Base-by-base conservation (phyloP, 1,139 yeast genomes). In the Magnusiomyces fungicola region DNA sequence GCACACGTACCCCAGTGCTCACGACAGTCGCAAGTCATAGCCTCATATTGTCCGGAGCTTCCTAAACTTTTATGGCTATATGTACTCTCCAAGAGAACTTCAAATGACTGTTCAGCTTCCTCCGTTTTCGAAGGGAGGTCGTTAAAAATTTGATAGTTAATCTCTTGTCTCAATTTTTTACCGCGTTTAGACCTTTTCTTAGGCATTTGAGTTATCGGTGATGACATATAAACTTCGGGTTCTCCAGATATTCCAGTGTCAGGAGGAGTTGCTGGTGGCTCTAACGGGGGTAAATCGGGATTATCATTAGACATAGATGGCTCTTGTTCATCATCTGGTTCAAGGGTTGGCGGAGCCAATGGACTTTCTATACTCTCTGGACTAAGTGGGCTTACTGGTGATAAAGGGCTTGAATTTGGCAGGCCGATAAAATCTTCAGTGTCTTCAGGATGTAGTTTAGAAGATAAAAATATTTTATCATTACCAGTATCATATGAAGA, bases 11-110 rank as follows among this genome's bases (percentile, higher is more conserved):
- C 74, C 73, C 75, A 71, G 2, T 71, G 65, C 55, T 78, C 81
- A 33, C 60, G 64, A 72, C 98, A 92, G 61, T 89, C 97, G 73
- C 98, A 92, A 19, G 92, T 79, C 94, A 92, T 88, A 58, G 75
- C 76, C 59, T 84, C 90, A 55, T 75, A 77, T 60, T 80, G 83
- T 34, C 86, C 86, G 2, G 89, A 76, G 45, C 73, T 69, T 1
- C 95, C 96, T 22, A 85, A 67, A 42, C 60, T 56, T 60, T 79
- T 82, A 51, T 69, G 69, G 33, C 77, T 71, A 62, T 89, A 89
- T 9, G 77, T 72, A 61, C 92, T 83, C 51, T 75, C 75, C 27
- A 68, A 64, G 46, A 90, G 63, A 53, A 70, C 76, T 14, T 67
- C 70, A 63, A 86, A 92, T 9, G 80, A 72, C 39, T 62, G 50